A percentile compares a stretch with the other conserved stretches of the same genome.
phyloP scores from a whole-genome alignment of 2,329 filamentous ascomycete species.

The Domatiomyces globalis region DNA sequence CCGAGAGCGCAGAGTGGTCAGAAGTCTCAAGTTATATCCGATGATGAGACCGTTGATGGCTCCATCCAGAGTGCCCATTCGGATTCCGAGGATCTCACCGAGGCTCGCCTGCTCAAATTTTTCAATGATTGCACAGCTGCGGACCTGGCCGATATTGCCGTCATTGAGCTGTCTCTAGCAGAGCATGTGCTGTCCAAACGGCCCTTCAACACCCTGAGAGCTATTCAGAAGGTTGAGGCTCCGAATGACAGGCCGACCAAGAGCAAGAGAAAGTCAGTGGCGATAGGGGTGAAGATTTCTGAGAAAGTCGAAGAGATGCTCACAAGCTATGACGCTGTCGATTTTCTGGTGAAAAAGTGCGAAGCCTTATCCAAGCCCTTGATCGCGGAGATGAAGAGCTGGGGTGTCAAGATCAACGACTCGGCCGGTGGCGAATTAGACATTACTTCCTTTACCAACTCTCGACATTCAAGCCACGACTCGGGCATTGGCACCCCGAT shows the following conservation, averaged over 20 bases:
- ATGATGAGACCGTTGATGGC: slow-evolving; percentile 21
- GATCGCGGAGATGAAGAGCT: slow-evolving; percentile 49
- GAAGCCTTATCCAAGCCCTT: slow-evolving; percentile 57
- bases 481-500: slow-evolving; percentile 54
- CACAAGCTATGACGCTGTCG: slow-evolving; percentile 66
- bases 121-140: slow-evolving; percentile 66
- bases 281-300: slow-evolving; percentile 53
- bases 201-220: slow-evolving; percentile 55
- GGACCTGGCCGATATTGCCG: slow-evolving; percentile 70
- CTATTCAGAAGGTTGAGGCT: slow-evolving; percentile 51
- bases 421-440: slow-evolving; percentile 46
- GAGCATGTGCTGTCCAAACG: slow-evolving; percentile 56
- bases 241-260: slow-evolving; percentile 38
- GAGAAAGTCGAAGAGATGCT: slow-evolving; percentile 60
- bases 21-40: slow-evolving; percentile 6
- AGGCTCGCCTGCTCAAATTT: slow-evolving; percentile 54
- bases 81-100: slow-evolving; percentile 26
- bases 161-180: slow-evolving; percentile 55
- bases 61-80: slow-evolving; percentile 21
- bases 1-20: background rate
- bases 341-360: slow-evolving; percentile 64
- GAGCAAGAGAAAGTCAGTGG: slow-evolving; percentile 35
- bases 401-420: slow-evolving; percentile 54
- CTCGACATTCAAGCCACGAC: slow-evolving; percentile 37
- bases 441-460: slow-evolving; percentile 39